A percentile compares a stretch with the other conserved stretches of the same genome.
These are phyloP conservation scores for Gyromitra esculenta DNA, from an alignment of 2,329 filamentous ascomycete genomes.

Conservation along the genomic window DNA sequence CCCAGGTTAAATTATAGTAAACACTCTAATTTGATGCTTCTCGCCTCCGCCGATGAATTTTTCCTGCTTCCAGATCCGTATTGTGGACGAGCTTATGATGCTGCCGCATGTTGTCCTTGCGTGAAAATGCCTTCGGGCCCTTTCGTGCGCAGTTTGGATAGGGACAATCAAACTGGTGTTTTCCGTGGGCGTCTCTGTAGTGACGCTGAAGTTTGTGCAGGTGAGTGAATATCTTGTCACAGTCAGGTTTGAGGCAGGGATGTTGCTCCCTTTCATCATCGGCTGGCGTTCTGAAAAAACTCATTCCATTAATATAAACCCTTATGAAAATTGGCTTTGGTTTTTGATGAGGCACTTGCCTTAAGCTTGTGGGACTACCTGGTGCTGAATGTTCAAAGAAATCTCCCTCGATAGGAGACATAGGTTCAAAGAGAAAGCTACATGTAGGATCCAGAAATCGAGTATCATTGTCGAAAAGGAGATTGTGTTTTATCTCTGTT, in stretches of 20 bases:
- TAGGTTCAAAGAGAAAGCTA: constrained; percentile 6
- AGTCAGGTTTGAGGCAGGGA: constrained; percentile 42
- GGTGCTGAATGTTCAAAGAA: constrained; percentile 31
- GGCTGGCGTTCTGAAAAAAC: constrained; percentile 21
- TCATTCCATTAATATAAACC: constrained; percentile 23
- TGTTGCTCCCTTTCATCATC: constrained; percentile 35
- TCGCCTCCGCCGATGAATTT: constrained; percentile 26
- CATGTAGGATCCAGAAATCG: background rate
- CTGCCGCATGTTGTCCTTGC: constrained; percentile 52
- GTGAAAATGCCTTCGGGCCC: constrained; percentile 42
- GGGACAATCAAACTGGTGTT: constrained; percentile 48
- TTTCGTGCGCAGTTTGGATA: constrained; percentile 45
- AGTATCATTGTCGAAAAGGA: background rate
- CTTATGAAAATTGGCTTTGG: background rate
- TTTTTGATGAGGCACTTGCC: background rate
- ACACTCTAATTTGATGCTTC: constrained; percentile 1
- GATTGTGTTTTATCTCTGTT: background rate
- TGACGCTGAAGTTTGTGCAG: constrained; percentile 46
- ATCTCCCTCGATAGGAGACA: background rate
- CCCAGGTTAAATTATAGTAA: background rate
- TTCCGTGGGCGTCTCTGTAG: constrained; percentile 45
- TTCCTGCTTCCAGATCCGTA: constrained; percentile 22
- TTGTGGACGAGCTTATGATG: constrained; percentile 49
- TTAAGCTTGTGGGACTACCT: constrained; percentile 24
- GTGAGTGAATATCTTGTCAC: constrained; percentile 47